Evolutionary conservation across 495 filamentous ascomycete genomes (phyloP).

Genomic region (Haplographium delicatum): DNA sequence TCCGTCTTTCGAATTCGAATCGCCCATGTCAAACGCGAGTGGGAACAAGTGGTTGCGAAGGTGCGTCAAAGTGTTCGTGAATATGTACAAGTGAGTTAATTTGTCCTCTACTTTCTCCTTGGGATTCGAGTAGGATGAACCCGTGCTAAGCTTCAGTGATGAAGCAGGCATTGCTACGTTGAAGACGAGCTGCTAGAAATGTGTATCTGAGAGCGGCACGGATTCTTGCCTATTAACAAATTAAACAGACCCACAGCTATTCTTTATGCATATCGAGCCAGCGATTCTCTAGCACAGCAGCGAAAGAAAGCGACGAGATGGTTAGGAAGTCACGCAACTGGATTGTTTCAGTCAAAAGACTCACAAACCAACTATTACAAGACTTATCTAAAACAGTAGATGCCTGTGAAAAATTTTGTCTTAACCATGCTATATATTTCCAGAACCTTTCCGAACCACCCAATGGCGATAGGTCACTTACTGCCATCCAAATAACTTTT

Average conservation of each 20-base stretch:
- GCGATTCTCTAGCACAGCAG: background rate
- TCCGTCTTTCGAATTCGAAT: constrained; percentile 4
- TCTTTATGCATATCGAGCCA: background rate
- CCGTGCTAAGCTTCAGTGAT: background rate
- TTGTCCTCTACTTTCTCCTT: background rate
- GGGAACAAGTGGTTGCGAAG: constrained; percentile 4
- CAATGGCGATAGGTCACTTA: background rate
- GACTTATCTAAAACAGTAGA: background rate
- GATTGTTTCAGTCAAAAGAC: constrained; percentile 2
- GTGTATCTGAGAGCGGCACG: background rate
- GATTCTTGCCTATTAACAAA: background rate
- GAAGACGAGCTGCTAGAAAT: background rate
- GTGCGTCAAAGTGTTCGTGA: background rate
- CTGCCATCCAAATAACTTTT: background rate
- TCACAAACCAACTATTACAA: background rate
- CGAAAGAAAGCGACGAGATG: background rate
- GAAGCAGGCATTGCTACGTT: background rate
- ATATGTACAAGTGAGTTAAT: constrained; percentile 2
- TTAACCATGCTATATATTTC: constrained; percentile 2
- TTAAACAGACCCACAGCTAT: background rate
- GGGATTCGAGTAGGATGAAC: background rate
- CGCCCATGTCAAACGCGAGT: background rate
- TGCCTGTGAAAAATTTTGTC: background rate
- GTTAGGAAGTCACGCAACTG: background rate
- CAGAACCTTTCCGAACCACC: background rate